Evolutionary conservation across 2,329 filamentous ascomycete genomes (phyloP).

Genomic region (Penicillium palitans): DNA sequence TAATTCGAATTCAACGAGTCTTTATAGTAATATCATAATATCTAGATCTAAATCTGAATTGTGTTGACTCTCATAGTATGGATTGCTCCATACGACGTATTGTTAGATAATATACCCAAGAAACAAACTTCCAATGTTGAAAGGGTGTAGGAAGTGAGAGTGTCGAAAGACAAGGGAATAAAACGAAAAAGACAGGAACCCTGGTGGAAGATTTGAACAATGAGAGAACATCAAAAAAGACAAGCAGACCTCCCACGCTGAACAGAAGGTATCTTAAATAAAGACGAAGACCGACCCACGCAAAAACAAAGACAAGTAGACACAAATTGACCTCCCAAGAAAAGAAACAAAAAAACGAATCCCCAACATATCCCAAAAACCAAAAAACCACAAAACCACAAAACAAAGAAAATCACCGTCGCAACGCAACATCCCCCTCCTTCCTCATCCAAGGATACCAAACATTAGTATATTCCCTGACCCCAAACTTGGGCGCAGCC

Average conservation of each 20-base stretch:
- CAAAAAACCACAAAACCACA: background rate
- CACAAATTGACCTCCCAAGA: conserved; percentile 10
- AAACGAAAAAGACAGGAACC: conserved; percentile 7
- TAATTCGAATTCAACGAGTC: background rate
- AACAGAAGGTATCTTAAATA: conserved; percentile 22
- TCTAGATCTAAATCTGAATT: background rate
- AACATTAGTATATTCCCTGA: conserved; percentile 37
- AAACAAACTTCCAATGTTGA: background rate
- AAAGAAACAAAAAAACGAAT: background rate
- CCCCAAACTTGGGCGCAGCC: background rate
- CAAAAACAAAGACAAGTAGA: conserved; percentile 17
- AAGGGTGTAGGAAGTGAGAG: background rate
- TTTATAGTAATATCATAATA: background rate
- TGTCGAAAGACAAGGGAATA: background rate
- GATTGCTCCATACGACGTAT: conserved; percentile 1
- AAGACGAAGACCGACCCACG: conserved; percentile 12
- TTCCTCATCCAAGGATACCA: conserved; percentile 49
- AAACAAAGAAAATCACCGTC: background rate
- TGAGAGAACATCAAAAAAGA: conserved; percentile 6
- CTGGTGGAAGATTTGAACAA: conserved; percentile 2
- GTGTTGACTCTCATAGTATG: background rate
- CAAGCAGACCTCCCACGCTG: conserved; percentile 14
- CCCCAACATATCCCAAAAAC: background rate
- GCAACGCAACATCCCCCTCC: conserved; percentile 2
- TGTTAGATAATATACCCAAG: background rate